Percentiles rank a stretch among this genome's conserved stretches.
Conservation (phyloP, 768 basidiomycete genomes). For the Podaxis carcinomalis region DNA sequence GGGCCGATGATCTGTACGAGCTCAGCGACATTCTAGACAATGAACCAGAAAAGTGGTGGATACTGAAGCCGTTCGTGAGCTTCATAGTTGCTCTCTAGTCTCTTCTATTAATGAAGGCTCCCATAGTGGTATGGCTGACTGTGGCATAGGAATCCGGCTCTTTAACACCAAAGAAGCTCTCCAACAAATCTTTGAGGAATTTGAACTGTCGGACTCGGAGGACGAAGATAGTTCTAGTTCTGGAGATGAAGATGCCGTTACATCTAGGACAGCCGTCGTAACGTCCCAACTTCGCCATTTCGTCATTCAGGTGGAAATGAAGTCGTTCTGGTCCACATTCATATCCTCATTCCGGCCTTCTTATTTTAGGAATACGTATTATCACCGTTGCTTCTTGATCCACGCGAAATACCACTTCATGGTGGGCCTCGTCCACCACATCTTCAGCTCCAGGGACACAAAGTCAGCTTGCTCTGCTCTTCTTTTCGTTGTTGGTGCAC, state of each 20-base stretch:
- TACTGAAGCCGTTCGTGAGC: slow-evolving; percentile 74
- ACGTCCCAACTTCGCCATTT: slow-evolving; percentile 92
- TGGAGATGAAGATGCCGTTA: slow-evolving; percentile 34
- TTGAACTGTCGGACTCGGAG: slow-evolving; percentile 59
- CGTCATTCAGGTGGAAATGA: slow-evolving; percentile 76
- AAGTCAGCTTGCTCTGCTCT: slow-evolving; percentile 37
- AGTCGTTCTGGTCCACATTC: not conserved
- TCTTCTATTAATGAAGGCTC: slow-evolving; percentile 7
- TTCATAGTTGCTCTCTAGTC: not conserved
- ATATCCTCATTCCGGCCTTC: slow-evolving; percentile 1
- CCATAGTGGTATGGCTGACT: slow-evolving; percentile 82
- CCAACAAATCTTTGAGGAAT: slow-evolving; percentile 71
- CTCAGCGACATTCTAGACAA: slow-evolving; percentile 59
- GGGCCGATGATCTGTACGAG: slow-evolving; percentile 91
- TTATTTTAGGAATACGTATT: slow-evolving; percentile 74
- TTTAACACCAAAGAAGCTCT: slow-evolving; percentile 78
- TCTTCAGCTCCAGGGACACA: slow-evolving; percentile 41
- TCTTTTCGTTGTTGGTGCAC: not conserved
- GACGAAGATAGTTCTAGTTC: slow-evolving; percentile 31
- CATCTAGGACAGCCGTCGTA: slow-evolving; percentile 48
- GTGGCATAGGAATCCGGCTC: slow-evolving; percentile 90
- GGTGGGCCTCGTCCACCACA: slow-evolving; percentile 15
- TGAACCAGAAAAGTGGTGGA: slow-evolving; percentile 67
- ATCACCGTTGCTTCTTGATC: slow-evolving; percentile 75
- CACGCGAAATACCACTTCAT: slow-evolving; percentile 38